A percentile compares a stretch with the other conserved stretches of the same genome.
phyloP scores from a whole-genome alignment of 2,329 filamentous ascomycete species.

The Neopestalotiopsis clavispora region DNA sequence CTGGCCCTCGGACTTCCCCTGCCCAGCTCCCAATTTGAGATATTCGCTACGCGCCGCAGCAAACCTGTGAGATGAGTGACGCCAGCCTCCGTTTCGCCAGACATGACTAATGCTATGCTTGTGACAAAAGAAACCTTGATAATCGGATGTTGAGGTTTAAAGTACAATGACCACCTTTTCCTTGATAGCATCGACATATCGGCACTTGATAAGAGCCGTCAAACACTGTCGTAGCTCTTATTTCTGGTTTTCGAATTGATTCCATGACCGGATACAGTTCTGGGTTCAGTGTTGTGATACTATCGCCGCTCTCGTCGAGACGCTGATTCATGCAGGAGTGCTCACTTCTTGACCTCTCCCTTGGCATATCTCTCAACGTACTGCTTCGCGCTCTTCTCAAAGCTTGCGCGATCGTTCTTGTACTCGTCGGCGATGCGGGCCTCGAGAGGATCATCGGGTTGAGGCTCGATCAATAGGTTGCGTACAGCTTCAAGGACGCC shows the following conservation, averaged over 20 bases:
- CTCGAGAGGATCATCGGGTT: conserved; percentile 90
- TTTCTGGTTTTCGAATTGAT: not conserved
- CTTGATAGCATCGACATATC: not conserved
- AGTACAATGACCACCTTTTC: not conserved
- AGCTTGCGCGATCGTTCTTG: conserved; percentile 68
- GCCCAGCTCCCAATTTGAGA: not conserved
- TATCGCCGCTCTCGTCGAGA: not conserved
- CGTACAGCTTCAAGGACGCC: conserved; percentile 79
- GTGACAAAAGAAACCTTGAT: not conserved
- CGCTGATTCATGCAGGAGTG: not conserved
- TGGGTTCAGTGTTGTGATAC: not conserved
- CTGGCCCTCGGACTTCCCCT: not conserved
- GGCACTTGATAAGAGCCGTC: not conserved
- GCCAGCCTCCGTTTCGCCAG: not conserved
- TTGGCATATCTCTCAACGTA: conserved; percentile 78
- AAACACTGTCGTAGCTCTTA: not conserved
- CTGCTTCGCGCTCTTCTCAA: conserved; percentile 75
- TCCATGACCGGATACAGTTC: not conserved
- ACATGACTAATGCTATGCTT: conserved; percentile 1
- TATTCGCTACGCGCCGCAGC: not conserved
- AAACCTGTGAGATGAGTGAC: not conserved
- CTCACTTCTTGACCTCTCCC: conserved; percentile 29
- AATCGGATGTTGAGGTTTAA: not conserved
- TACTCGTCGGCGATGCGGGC: conserved; percentile 84
- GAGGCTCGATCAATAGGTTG: conserved; percentile 77